A percentile compares a stretch with the other conserved stretches of the same genome.
Conservation (phyloP, 305 asterid genomes). For the Fraxinus paxiana region DNA sequence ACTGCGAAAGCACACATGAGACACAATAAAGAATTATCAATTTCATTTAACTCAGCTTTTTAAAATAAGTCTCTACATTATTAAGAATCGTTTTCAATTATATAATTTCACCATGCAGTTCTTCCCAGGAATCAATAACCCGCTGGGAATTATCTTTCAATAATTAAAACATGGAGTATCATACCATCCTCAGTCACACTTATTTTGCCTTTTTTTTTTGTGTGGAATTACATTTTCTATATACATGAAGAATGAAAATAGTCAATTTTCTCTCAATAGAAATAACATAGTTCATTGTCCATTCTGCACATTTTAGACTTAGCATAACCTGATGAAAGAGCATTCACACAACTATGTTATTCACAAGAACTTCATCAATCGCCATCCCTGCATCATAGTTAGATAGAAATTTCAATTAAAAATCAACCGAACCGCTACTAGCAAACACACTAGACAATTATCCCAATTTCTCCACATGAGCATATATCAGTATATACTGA, state of each 20-base stretch:
- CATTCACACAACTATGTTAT: not conserved
- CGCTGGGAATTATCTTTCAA: not conserved
- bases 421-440: too few relatives aligned
- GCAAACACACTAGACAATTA: too few relatives aligned
- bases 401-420: too few relatives aligned
- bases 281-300: not conserved
- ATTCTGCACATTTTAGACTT: not conserved
- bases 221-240: not conserved
- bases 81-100: not conserved
- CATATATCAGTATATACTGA: too few relatives aligned
- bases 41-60: not conserved
- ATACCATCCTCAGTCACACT: not conserved
- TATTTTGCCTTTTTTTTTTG: too few relatives aligned
- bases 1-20: not conserved
- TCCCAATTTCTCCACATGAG: too few relatives aligned
- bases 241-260: not conserved
- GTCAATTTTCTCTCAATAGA: not conserved
- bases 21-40: too few relatives aligned
- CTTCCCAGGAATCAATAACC: not conserved
- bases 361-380: too few relatives aligned
- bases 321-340: not conserved
- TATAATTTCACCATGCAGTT: not conserved
- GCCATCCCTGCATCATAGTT: too few relatives aligned
- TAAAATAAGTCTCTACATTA: not conserved
- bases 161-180: not conserved